phyloP scores from a whole-genome alignment of 768 basidiomycete genomes.

The Rhizopogon roseolus region DNA sequence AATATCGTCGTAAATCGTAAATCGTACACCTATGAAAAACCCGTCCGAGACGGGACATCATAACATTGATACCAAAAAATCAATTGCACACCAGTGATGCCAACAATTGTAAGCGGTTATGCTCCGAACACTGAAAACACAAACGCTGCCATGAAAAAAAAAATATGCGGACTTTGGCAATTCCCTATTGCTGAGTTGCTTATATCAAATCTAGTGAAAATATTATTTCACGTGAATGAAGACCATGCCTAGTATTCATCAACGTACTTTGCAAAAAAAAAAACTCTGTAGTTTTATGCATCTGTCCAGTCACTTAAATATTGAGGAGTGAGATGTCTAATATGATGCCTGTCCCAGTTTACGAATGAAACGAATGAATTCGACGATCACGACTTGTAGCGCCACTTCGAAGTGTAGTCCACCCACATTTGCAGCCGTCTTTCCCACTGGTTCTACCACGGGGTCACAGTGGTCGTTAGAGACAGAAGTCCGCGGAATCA shows the following conservation, averaged over 20 bases:
- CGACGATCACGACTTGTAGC: slow-evolving; percentile 8
- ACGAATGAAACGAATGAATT: too few species aligned
- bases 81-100: slow-evolving; percentile 63
- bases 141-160: slow-evolving; percentile 88
- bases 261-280: slow-evolving; percentile 69
- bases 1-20: slow-evolving; percentile 79
- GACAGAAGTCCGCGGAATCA: too few species aligned
- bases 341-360: slow-evolving; percentile 70
- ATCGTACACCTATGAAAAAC: not conserved
- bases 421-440: too few species aligned
- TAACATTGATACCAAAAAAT: too few species aligned
- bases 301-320: slow-evolving; percentile 88
- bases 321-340: slow-evolving; percentile 57
- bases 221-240: slow-evolving; percentile 52
- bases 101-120: slow-evolving; percentile 88
- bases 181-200: slow-evolving; percentile 85
- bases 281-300: slow-evolving; percentile 91
- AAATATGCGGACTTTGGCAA: slow-evolving; percentile 76
- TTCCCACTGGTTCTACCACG: too few species aligned
- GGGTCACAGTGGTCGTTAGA: too few species aligned
- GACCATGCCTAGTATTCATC: not conserved
- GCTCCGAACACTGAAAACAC: slow-evolving; percentile 84
- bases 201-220: slow-evolving; percentile 92
- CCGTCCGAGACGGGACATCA: not conserved
- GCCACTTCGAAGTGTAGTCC: not conserved